These are phyloP conservation scores for Arthrobotrys megalospora DNA, from an alignment of 2,329 filamentous ascomycete species.

Conservation along the genomic window DNA sequence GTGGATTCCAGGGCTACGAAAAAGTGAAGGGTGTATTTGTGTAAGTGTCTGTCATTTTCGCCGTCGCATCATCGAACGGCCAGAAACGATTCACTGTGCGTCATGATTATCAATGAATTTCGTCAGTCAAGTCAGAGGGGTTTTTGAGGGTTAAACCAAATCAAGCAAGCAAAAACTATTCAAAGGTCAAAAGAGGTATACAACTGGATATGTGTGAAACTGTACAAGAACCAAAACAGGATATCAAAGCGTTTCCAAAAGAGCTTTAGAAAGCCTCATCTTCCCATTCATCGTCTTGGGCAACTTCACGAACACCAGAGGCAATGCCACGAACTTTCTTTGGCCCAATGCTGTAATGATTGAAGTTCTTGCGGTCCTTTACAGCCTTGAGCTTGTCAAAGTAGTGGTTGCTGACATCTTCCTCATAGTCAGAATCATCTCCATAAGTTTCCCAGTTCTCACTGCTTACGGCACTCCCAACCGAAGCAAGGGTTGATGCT, in stretches of 20 bases:
- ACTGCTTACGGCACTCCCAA: slow-evolving; percentile 61
- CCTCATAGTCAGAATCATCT: slow-evolving; percentile 62
- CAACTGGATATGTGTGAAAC: background rate
- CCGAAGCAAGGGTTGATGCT: slow-evolving; percentile 59
- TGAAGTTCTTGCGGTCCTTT: slow-evolving; percentile 52
- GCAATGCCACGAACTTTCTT: slow-evolving; percentile 55
- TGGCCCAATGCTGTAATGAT: slow-evolving; percentile 33
- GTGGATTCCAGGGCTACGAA: background rate
- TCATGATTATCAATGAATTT: slow-evolving; percentile 60
- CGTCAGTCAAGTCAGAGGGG: slow-evolving; percentile 38
- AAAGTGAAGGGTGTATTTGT: slow-evolving; percentile 5
- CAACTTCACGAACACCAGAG: slow-evolving; percentile 32
- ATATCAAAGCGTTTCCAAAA: slow-evolving; percentile 10
- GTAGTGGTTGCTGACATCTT: slow-evolving; percentile 54
- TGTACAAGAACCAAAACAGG: background rate
- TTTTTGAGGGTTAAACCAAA: slow-evolving; percentile 4
- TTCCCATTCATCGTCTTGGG: slow-evolving; percentile 53
- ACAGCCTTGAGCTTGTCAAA: slow-evolving; percentile 56
- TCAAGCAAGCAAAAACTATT: slow-evolving; percentile 3
- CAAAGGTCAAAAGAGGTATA: slow-evolving; percentile 12
- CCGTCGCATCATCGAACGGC: slow-evolving; percentile 45
- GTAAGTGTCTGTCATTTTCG: slow-evolving; percentile 37
- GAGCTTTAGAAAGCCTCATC: slow-evolving; percentile 44
- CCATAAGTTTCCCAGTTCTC: slow-evolving; percentile 65
- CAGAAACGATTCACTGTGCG: slow-evolving; percentile 60